Base-by-base conservation (phyloP, 768 basidiomycete genomes). In the Auriculariales sp. region DNA sequence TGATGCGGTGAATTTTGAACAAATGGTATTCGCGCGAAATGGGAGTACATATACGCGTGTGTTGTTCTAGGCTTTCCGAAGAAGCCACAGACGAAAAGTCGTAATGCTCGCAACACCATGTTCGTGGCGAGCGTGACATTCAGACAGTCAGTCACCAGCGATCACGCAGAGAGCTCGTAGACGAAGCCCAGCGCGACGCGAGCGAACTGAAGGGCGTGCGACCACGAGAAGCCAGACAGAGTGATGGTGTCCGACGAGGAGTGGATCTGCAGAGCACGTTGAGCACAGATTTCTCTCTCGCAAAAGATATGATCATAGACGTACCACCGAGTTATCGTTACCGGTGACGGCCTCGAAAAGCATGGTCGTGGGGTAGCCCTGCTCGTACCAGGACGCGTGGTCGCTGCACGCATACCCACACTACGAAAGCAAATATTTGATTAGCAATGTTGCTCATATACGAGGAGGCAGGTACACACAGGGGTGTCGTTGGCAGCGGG, bases 181-280 rank as follows among this genome's bases (percentile, higher is more conserved):
- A 71, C 73, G 51, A 76, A 79, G 1, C 74, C 77, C 11, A 78
- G 68, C 15, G 68, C 74, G 17, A 81, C 65, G 62, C 79, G 79
- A 24, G 74, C 71, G 56, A 80, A 81, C 59, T 79, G 73, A 22
- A 75, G 62, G 48, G 74, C 74, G 57, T 79, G 74, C 48, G 60
- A 55, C 51, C 62, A 66, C 39, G 56, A 58, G 65, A 75, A 75
- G 34, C 73, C 71, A 25, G 58, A 51, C 3, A 62, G 45, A 33
- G 57, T 57, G 5, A 56, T 64, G 3, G 34, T 49, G 45, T 61
- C 59, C 15, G 51, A 46, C 2, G 64, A 47, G 2, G 63, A 63
- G 61, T 73, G 72, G 28, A 69, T 64, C 28, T 61, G 62, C 6
- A n/a, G n/a, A n/a, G 66, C 66, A 28, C 57, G 53, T 14, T 59